phyloP scores from a whole-genome alignment of 2,329 filamentous ascomycete genomes.

The Cordyceps tenuipes region DNA sequence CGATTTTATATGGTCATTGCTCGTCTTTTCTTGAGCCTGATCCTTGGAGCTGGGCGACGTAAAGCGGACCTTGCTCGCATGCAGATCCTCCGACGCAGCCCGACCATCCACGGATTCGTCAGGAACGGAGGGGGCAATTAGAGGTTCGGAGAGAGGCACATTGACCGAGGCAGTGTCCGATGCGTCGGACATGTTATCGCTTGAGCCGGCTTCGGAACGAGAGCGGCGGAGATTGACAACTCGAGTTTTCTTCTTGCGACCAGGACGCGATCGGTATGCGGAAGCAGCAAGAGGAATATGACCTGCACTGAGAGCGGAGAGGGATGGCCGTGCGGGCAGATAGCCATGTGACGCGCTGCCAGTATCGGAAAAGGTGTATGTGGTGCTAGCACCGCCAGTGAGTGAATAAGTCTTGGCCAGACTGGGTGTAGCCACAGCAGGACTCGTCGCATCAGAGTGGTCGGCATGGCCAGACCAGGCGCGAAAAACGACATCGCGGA shows the following conservation, averaged over 20 bases:
- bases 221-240: slow-evolving; percentile 72
- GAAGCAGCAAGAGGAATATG: slow-evolving; percentile 56
- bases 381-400: slow-evolving; percentile 47
- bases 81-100: slow-evolving; percentile 19
- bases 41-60: slow-evolving; percentile 13
- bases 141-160: slow-evolving; percentile 53
- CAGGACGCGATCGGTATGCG: slow-evolving; percentile 50
- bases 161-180: slow-evolving; percentile 49
- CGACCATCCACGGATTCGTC: slow-evolving; percentile 50
- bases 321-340: slow-evolving; percentile 58
- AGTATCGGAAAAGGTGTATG: slow-evolving; percentile 67
- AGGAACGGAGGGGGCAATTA: slow-evolving; percentile 46
- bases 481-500: slow-evolving; percentile 81
- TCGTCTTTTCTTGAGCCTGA: slow-evolving; percentile 16
- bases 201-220: slow-evolving; percentile 45
- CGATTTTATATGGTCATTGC: slow-evolving; percentile 19
- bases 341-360: slow-evolving; percentile 56
- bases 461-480: slow-evolving; percentile 82
- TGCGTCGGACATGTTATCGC: slow-evolving; percentile 36
- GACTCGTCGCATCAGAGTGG: slow-evolving; percentile 49
- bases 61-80: slow-evolving; percentile 36
- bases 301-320: slow-evolving; percentile 54
- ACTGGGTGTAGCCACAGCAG: slow-evolving; percentile 39
- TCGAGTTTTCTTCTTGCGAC: slow-evolving; percentile 73
- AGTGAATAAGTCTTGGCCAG: slow-evolving; percentile 58